Evolutionary conservation across 164 flowering plant species (phyloP).

Genomic region (Chimonanthus salicifolius): DNA sequence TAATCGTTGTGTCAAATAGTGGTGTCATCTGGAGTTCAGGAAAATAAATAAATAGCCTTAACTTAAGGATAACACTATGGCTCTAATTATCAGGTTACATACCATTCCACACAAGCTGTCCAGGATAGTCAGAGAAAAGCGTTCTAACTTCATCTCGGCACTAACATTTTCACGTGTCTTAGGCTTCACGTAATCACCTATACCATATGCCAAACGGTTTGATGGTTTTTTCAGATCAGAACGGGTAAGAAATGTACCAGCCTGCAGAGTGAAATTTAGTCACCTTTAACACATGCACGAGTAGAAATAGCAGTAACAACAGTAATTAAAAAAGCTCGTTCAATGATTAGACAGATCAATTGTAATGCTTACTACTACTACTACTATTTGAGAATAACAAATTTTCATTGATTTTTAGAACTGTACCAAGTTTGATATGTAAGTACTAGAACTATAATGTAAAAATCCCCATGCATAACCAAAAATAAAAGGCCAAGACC

Average conservation of each 20-base stretch:
- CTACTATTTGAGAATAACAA: no score
- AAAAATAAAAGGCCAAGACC: no score
- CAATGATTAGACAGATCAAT: not conserved
- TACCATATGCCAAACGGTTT: conserved; percentile 64
- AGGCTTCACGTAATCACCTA: conserved; percentile 82
- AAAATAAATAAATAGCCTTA: not conserved
- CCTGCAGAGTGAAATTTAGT: conserved; percentile 39
- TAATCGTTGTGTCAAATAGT: conserved; percentile 72
- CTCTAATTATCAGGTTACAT: conserved; percentile 13
- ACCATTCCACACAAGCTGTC: conserved; percentile 95
- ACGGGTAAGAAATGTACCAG: conserved; percentile 92
- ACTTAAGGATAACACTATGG: not conserved
- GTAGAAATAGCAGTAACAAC: not conserved
- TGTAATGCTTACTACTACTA: no score
- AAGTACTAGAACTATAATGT: no score
- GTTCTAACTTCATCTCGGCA: conserved; percentile 82
- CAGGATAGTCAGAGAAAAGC: conserved; percentile 72
- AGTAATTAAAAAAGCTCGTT: not conserved
- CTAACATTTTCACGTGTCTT: conserved; percentile 75
- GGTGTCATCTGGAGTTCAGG: conserved; percentile 76
- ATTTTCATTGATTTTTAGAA: no score
- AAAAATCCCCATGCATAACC: no score
- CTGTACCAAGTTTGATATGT: no score
- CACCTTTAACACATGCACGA: not conserved
- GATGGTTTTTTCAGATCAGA: conserved; percentile 84